Evolutionary conservation across 495 filamentous ascomycete species (phyloP).

Genomic region (Daldinia concentrica): DNA sequence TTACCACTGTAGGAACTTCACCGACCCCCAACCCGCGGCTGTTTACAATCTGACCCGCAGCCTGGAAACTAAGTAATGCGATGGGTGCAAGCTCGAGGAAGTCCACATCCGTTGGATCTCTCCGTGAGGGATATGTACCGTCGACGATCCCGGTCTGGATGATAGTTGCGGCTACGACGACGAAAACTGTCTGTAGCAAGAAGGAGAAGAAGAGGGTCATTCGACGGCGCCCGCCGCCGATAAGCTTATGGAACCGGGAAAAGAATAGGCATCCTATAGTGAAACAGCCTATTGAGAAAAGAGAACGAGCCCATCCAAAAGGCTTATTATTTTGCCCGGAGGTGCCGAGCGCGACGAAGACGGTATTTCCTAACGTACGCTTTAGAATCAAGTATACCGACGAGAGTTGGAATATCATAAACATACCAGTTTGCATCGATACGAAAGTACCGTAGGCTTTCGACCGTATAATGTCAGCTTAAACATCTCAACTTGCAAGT

Average conservation of each 20-base stretch:
- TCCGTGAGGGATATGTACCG: constrained; percentile 40
- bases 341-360: constrained; percentile 43
- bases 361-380: constrained; percentile 35
- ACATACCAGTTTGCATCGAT: constrained; percentile 64
- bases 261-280: constrained; percentile 40
- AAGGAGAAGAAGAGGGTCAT: constrained; percentile 65
- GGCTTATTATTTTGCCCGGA: constrained; percentile 44
- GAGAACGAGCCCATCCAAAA: constrained; percentile 44
- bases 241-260: constrained; percentile 40
- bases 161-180: constrained; percentile 67
- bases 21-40: constrained; percentile 69
- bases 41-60: constrained; percentile 73
- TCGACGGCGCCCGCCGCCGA: constrained; percentile 53
- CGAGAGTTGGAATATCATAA: neutral
- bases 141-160: constrained; percentile 53
- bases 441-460: constrained; percentile 65
- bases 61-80: constrained; percentile 74
- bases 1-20: constrained; percentile 77
- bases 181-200: constrained; percentile 63
- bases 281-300: constrained; percentile 46
- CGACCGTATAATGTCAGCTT: constrained; percentile 19
- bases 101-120: constrained; percentile 43
- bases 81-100: constrained; percentile 62
- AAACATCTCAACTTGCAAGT: neutral
- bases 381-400: neutral